These are phyloP conservation scores for Lithospermum erythrorhizon DNA, from an alignment of 257 asterid species.

Conservation along the genomic window DNA sequence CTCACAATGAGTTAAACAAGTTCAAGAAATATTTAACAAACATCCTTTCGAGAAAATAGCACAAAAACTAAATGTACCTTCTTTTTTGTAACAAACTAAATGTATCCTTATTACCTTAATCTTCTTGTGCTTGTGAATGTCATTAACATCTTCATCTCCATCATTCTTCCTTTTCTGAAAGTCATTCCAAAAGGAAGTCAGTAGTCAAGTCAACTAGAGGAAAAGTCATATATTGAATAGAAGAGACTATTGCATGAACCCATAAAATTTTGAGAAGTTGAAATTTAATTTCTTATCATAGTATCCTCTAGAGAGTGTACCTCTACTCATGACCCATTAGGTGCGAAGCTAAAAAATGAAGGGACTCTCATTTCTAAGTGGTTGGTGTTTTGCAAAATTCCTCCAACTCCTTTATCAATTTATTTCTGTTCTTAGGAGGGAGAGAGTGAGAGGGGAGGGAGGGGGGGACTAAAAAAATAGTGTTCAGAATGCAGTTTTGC, in stretches of 20 bases:
- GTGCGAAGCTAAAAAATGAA: too few species aligned
- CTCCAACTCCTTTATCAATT: too few species aligned
- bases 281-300: too few species aligned
- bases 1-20: background rate
- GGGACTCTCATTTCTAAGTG: too few species aligned
- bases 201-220: background rate
- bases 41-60: background rate
- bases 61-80: background rate
- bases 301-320: too few species aligned
- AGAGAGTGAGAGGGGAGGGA: too few species aligned
- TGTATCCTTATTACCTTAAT: slow-evolving; percentile 41
- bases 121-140: slow-evolving; percentile 53
- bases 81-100: background rate
- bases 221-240: background rate
- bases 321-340: too few species aligned
- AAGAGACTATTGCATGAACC: background rate
- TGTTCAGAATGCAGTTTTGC: too few species aligned
- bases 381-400: too few species aligned
- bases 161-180: slow-evolving; percentile 59
- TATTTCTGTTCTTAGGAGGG: too few species aligned
- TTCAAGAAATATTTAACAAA: background rate
- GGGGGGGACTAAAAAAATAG: too few species aligned
- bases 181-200: background rate
- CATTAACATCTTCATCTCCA: slow-evolving; percentile 46
- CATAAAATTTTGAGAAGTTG: background rate